Base-by-base conservation (phyloP, 2,329 filamentous ascomycete species). In the Sphaerulina populicola region DNA sequence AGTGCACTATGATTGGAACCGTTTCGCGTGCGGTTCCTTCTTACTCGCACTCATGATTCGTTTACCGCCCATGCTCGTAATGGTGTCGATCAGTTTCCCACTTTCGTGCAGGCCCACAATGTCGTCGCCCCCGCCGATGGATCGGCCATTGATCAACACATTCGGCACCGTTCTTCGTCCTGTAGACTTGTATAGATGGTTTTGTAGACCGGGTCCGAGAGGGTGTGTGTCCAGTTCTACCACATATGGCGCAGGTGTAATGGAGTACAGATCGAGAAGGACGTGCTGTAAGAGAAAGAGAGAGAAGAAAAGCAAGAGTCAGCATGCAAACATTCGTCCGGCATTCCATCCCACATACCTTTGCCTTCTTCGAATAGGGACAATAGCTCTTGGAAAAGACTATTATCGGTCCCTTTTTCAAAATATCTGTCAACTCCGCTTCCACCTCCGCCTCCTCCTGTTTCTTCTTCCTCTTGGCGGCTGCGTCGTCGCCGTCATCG, bases 381-480 rank as follows among this genome's bases (percentile, higher is more conserved):
- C 93, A 98, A 72, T 91, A 95, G 1, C 86, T 81, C 71, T 98
- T 97, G 57, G 89, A 95, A 73, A 97, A 97, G 62, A 98, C 88
- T 67, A 96, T 86, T 54, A 97, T 83, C 12, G 91, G 89, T 2
- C 87, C 82, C 64, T 82, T 85, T 72, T 90, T 93, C 57, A 97
- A 69, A 44, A 97, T 94, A 6, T 70, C 68, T 63, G 88, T 85
- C 56, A 97, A 70, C 67, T 88, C 86, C 14, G 72, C 71, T 66
- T 89, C 82, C 1, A 85, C 80, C 49, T 82, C 77, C 49, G 79
- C 76, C 48, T 83, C 78, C 55, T 82, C 77, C 29, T 77, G 27
- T 12, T 39, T 72, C 10, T 76, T 77, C 66, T 81, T 27, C 23
- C 23, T 27, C 23, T 27, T 27, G 5, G 70, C 62, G 2, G 51